A percentile compares a stretch with the other conserved stretches of the same genome.
phyloP scores from a whole-genome alignment of 2,329 filamentous ascomycete species.

The Sclerotiophoma versabilis region DNA sequence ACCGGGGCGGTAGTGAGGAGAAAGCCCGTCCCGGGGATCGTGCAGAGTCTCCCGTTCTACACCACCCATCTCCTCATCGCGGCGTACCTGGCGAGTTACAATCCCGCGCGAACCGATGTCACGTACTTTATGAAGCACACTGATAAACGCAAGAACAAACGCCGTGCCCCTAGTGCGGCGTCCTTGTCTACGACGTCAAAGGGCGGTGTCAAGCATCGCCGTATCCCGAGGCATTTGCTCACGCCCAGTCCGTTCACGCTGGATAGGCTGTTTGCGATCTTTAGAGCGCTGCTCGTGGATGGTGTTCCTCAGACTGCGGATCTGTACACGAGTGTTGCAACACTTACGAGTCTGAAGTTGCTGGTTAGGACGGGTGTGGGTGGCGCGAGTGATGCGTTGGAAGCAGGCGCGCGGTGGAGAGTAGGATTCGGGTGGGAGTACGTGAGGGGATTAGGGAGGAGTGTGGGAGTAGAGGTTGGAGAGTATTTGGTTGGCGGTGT shows the following conservation, averaged over 20 bases:
- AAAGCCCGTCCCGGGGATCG: conserved; percentile 26
- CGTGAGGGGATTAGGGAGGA: conserved; percentile 72
- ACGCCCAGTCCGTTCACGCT: conserved; percentile 79
- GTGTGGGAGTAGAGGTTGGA: conserved; percentile 78
- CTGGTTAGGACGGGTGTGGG: conserved; percentile 68
- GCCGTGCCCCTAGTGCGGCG: conserved; percentile 38
- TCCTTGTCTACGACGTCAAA: conserved; percentile 32
- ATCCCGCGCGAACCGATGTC: conserved; percentile 74
- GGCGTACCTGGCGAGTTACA: conserved; percentile 83
- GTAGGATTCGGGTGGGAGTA: conserved; percentile 83
- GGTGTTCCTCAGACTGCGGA: conserved; percentile 55
- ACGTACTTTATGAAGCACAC: conserved; percentile 78
- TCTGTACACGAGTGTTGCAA: conserved; percentile 67
- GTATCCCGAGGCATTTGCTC: conserved; percentile 78
- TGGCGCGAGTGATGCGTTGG: conserved; percentile 66
- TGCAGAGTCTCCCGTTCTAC: conserved; percentile 69
- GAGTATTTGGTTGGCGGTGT: conserved; percentile 62
- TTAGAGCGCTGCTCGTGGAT: conserved; percentile 67
- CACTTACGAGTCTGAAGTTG: conserved; percentile 73
- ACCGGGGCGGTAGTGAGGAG: conserved; percentile 1
- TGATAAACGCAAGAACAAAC: conserved; percentile 56
- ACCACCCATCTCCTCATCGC: conserved; percentile 77
- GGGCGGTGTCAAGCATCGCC: conserved; percentile 62
- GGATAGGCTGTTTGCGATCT: conserved; percentile 80
- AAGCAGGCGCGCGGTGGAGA: conserved; percentile 76